Evolutionary conservation across 257 asterid genomes (phyloP).

Genomic region (Salvia splendens): DNA sequence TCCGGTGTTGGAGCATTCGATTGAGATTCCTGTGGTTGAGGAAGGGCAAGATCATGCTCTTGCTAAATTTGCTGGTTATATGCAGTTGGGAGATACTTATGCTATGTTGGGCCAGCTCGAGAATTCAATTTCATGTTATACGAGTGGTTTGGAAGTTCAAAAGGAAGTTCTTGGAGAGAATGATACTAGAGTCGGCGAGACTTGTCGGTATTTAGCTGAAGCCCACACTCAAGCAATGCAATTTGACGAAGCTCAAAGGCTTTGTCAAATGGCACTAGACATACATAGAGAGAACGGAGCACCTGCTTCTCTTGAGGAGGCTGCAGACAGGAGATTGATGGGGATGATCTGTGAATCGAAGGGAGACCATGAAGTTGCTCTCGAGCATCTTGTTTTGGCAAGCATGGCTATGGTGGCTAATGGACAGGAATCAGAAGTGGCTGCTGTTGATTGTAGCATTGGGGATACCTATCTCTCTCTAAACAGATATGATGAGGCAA

Average conservation of each 20-base stretch:
- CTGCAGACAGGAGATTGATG: slow-evolving; percentile 86
- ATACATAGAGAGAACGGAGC: slow-evolving; percentile 67
- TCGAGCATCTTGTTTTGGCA: slow-evolving; percentile 92
- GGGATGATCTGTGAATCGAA: slow-evolving; percentile 82
- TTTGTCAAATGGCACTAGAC: slow-evolving; percentile 82
- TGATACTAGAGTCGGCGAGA: slow-evolving; percentile 88
- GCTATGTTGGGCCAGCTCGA: slow-evolving; percentile 88
- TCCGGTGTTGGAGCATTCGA: slow-evolving; percentile 67
- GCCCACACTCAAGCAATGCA: slow-evolving; percentile 91
- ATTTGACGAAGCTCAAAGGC: slow-evolving; percentile 80
- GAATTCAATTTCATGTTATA: slow-evolving; percentile 64
- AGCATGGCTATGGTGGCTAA: slow-evolving; percentile 92
- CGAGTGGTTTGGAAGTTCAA: slow-evolving; percentile 77
- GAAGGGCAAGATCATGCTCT: slow-evolving; percentile 89
- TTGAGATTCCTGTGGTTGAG: slow-evolving; percentile 71
- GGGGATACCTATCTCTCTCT: slow-evolving; percentile 84
- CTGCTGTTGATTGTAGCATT: slow-evolving; percentile 80
- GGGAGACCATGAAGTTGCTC: slow-evolving; percentile 86
- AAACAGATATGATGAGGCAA: slow-evolving; percentile 83
- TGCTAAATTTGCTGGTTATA: slow-evolving; percentile 90
- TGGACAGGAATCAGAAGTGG: slow-evolving; percentile 88
- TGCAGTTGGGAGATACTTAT: slow-evolving; percentile 93
- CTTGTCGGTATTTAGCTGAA: slow-evolving; percentile 87
- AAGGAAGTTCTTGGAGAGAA: slow-evolving; percentile 62
- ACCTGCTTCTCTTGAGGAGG: slow-evolving; percentile 86